Conservation (phyloP, 495 filamentous ascomycete species). For the Penicillium herquei region DNA sequence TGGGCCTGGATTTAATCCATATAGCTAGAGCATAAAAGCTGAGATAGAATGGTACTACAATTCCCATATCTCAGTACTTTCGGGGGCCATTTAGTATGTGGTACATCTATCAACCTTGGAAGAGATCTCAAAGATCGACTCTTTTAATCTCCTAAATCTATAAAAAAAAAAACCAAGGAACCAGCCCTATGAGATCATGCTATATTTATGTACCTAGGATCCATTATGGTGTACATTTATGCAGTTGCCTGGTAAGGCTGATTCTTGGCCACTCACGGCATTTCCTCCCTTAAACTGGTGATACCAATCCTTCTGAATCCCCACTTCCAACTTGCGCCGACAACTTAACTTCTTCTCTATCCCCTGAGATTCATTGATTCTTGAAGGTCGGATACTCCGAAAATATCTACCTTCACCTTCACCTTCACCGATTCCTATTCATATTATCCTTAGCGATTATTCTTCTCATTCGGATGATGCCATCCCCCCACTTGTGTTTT, state of each 20-base stretch:
- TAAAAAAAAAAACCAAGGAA: neutral
- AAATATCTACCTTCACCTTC: no score
- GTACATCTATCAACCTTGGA: neutral
- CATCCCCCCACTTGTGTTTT: neutral
- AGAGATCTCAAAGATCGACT: neutral
- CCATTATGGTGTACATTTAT: neutral
- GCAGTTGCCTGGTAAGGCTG: constrained; percentile 14
- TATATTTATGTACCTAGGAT: neutral
- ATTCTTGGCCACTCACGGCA: constrained; percentile 3
- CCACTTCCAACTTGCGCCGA: neutral
- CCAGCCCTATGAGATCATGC: neutral
- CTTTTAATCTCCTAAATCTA: no score
- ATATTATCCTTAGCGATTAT: constrained; percentile 2
- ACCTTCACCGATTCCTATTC: neutral
- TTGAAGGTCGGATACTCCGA: no score
- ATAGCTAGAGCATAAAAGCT: no score
- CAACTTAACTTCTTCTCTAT: no score
- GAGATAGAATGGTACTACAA: neutral
- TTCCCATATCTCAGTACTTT: neutral
- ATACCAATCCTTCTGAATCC: neutral
- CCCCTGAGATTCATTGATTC: no score
- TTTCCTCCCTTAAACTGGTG: neutral
- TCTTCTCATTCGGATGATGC: neutral
- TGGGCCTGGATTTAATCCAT: neutral
- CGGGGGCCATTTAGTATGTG: neutral